A percentile compares a stretch with the other conserved stretches of the same genome.
Evolutionary conservation across 192 early-diverging fungal species (phyloP).

Genomic region (Irineochytrium annulatum): DNA sequence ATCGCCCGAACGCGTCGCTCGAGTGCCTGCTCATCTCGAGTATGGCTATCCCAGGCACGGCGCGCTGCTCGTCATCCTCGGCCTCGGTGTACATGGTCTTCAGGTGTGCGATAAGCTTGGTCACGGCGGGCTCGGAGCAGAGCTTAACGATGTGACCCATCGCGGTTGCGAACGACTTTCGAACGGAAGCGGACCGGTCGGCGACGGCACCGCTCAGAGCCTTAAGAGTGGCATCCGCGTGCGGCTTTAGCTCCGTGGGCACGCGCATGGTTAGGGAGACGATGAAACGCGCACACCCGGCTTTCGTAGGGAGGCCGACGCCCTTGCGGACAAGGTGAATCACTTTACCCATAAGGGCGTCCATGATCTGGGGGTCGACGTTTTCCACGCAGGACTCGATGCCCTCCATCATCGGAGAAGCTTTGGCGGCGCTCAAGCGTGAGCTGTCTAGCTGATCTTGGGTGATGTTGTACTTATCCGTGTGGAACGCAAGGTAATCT

Average conservation of each 20-base stretch:
- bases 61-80: slow-evolving; percentile 67
- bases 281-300: slow-evolving; percentile 83
- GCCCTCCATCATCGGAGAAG: slow-evolving; percentile 93
- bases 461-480: slow-evolving; percentile 78
- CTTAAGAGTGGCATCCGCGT: slow-evolving; percentile 71
- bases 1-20: slow-evolving; percentile 49
- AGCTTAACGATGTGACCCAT: slow-evolving; percentile 68
- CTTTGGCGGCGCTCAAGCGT: slow-evolving; percentile 74
- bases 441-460: slow-evolving; percentile 80
- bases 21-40: slow-evolving; percentile 70
- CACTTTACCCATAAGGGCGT: slow-evolving; percentile 63
- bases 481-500: slow-evolving; percentile 90
- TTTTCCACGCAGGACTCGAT: slow-evolving; percentile 74
- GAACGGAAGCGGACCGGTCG: slow-evolving; percentile 74
- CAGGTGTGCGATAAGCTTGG: slow-evolving; percentile 67
- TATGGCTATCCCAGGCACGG: slow-evolving; percentile 58
- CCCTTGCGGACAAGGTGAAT: slow-evolving; percentile 72
- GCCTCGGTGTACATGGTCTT: slow-evolving; percentile 72
- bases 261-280: slow-evolving; percentile 72
- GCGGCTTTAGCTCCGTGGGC: slow-evolving; percentile 58
- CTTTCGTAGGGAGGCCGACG: slow-evolving; percentile 85
- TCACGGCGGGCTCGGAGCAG: slow-evolving; percentile 41
- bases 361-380: slow-evolving; percentile 67
- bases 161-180: slow-evolving; percentile 81
- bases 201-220: slow-evolving; percentile 69